Evolutionary conservation across 2,329 filamentous ascomycete species (phyloP).

Genomic region (Fusarium penzigii): DNA sequence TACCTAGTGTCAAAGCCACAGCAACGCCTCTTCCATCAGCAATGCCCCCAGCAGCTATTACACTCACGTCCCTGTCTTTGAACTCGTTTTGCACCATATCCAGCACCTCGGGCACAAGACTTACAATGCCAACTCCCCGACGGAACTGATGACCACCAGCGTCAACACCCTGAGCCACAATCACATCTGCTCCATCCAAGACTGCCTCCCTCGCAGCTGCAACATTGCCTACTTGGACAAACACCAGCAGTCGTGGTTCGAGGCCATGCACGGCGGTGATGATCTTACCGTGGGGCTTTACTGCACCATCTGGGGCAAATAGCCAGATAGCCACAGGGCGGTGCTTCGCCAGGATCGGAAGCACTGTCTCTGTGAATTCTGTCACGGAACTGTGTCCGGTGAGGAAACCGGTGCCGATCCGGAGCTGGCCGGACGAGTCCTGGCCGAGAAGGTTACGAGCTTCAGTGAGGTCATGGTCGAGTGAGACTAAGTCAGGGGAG

Average conservation of each 20-base stretch:
- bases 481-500: constrained; percentile 34
- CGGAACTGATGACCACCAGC: constrained; percentile 65
- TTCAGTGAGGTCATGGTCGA: constrained; percentile 35
- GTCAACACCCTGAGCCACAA: constrained; percentile 65
- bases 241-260: constrained; percentile 46
- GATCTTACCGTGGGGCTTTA: constrained; percentile 39
- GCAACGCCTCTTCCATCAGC: constrained; percentile 56
- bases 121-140: constrained; percentile 54
- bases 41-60: constrained; percentile 63
- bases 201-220: constrained; percentile 52
- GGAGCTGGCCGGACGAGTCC: constrained; percentile 45
- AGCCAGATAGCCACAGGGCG: constrained; percentile 65
- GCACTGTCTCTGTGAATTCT: constrained; percentile 43
- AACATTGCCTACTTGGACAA: constrained; percentile 64
- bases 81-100: constrained; percentile 46
- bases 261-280: constrained; percentile 36
- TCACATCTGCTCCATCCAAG: constrained; percentile 52
- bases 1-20: constrained; percentile 56
- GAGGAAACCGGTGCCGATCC: constrained; percentile 59
- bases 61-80: constrained; percentile 32
- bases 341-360: constrained; percentile 54
- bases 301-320: constrained; percentile 57
- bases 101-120: constrained; percentile 58
- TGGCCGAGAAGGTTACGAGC: constrained; percentile 30
- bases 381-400: constrained; percentile 49